These are phyloP conservation scores for Pichia cephalocereana DNA, from an alignment of 805 yeast species.

Conservation along the genomic window DNA sequence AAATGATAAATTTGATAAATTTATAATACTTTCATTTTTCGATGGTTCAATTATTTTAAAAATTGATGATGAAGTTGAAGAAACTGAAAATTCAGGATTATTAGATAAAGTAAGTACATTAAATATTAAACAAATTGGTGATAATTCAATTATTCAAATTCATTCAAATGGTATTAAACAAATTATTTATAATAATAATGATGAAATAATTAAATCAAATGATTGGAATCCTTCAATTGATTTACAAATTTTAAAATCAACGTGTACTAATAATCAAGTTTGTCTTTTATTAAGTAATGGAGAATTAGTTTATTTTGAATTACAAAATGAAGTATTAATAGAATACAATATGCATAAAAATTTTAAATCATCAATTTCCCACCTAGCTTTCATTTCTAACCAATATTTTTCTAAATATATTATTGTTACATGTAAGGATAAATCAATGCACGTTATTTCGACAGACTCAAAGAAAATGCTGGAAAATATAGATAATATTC, in stretches of 20 bases:
- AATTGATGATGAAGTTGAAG: constrained; percentile 74
- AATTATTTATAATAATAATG: constrained; percentile 27
- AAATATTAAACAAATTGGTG: constrained; percentile 60
- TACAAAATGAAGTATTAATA: constrained; percentile 54
- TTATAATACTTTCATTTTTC: constrained; percentile 54
- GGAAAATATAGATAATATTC: constrained; percentile 56
- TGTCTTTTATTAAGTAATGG: constrained; percentile 62
- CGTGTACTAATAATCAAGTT: constrained; percentile 60
- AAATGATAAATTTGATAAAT: constrained; percentile 45
- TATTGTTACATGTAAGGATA: constrained; percentile 66
- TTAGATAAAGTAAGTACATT: constrained; percentile 50
- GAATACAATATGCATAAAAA: constrained; percentile 62
- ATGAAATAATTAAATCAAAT: constrained; percentile 24
- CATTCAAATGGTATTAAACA: constrained; percentile 64
- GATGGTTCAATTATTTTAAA: constrained; percentile 65
- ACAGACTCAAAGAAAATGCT: constrained; percentile 51
- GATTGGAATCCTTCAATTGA: constrained; percentile 87
- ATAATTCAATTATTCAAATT: constrained; percentile 57
- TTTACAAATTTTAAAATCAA: constrained; percentile 46
- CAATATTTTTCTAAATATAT: constrained; percentile 39
- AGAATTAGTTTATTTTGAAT: constrained; percentile 77
- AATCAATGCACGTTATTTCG: constrained; percentile 59
- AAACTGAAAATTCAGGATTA: constrained; percentile 54
- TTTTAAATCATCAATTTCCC: constrained; percentile 40
- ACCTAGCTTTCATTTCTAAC: constrained; percentile 37